phyloP scores from a whole-genome alignment of 176 grass and related monocot genomes.

The Poa pratensis region DNA sequence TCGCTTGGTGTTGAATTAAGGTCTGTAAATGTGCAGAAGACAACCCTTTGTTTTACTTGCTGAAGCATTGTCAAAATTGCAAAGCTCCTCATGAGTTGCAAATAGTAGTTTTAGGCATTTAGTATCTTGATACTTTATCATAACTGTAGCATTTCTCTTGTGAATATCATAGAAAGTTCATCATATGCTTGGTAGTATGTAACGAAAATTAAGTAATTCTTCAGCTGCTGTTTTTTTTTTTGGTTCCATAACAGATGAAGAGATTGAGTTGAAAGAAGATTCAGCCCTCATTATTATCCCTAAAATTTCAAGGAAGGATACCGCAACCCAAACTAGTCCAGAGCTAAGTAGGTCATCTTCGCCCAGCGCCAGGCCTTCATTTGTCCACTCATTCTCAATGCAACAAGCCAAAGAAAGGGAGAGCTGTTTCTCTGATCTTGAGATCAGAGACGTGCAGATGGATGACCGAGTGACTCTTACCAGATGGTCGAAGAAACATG shows the following conservation, averaged over 20 bases:
- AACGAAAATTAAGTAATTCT: not conserved
- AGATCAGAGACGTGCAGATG: conserved; percentile 88
- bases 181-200: not conserved
- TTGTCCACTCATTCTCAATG: conserved; percentile 38
- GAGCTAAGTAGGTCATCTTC: conserved; percentile 69
- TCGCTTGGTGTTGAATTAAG: not conserved
- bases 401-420: conserved; percentile 57
- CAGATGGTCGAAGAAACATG: conserved; percentile 91
- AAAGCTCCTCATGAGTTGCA: not conserved
- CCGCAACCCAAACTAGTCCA: conserved; percentile 90
- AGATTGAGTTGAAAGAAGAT: conserved; percentile 59
- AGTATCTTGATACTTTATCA: conserved; percentile 14
- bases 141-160: not conserved
- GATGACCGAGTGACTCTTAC: conserved; percentile 83
- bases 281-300: conserved; percentile 15
- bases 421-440: conserved; percentile 68
- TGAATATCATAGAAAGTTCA: conserved; percentile 17
- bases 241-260: conserved; percentile 59
- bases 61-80: conserved; percentile 17
- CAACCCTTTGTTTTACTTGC: conserved; percentile 5
- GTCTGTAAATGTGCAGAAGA: not conserved
- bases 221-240: conserved; percentile 8
- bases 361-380: conserved; percentile 51
- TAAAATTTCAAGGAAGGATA: conserved; percentile 61
- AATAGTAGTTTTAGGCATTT: not conserved